Conservation (phyloP, 1,139 yeast species). For the Ogataea hybrid region DNA sequence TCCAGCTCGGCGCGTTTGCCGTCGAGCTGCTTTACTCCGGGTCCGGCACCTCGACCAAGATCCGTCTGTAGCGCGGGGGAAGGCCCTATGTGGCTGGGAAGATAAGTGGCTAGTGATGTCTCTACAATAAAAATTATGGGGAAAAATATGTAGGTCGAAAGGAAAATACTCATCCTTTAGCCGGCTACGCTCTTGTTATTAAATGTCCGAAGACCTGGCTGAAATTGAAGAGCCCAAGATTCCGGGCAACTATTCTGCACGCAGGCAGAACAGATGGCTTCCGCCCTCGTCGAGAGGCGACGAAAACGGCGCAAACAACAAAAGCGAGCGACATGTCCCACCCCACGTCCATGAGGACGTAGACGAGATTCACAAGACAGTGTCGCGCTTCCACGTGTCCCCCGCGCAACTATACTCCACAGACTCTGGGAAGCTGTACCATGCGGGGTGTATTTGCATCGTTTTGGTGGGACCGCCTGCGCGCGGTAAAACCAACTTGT, state of each 20-base stretch:
- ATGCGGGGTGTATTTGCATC: conserved; percentile 91
- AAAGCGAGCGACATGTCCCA: conserved; percentile 3
- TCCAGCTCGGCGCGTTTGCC: conserved; percentile 39
- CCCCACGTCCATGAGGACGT: conserved; percentile 22
- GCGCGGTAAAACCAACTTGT: conserved; percentile 90
- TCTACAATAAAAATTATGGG: conserved; percentile 3
- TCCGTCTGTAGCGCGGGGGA: conserved; percentile 34
- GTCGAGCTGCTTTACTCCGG: conserved; percentile 46
- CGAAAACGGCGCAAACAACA: conserved; percentile 2
- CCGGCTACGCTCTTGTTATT: neutral
- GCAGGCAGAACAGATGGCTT: conserved; percentile 47
- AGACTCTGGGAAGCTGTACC: conserved; percentile 85
- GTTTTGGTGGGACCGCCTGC: conserved; percentile 95
- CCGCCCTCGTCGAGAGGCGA: conserved; percentile 14
- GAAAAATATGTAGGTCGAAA: conserved; percentile 9
- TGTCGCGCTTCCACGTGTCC: conserved; percentile 51
- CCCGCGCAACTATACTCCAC: conserved; percentile 93
- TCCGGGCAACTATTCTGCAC: conserved; percentile 50
- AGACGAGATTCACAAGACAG: conserved; percentile 56
- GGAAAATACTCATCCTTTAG: conserved; percentile 1
- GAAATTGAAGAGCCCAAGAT: conserved; percentile 38
- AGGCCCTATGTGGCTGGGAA: neutral
- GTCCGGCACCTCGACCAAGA: conserved; percentile 39
- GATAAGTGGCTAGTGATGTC: neutral
- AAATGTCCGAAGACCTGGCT: conserved; percentile 21